These are phyloP conservation scores for Blastobotrys illinoisensis DNA, from an alignment of 1,139 yeast genomes.

Conservation along the genomic window DNA sequence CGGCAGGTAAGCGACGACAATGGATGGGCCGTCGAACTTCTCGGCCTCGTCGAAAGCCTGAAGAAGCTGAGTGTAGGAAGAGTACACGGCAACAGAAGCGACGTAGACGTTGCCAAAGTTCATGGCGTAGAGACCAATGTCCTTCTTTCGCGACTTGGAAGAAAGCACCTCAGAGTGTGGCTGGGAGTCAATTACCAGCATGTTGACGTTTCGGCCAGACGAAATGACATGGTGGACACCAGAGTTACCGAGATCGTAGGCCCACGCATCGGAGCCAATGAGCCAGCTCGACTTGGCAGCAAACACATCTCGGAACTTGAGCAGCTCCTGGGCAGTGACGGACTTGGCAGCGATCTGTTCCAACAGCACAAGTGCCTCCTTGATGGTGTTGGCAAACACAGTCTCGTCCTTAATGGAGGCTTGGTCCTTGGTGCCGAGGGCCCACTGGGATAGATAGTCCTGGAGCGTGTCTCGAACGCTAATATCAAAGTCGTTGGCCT, in stretches of 20 bases:
- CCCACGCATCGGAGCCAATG: slow-evolving; percentile 93
- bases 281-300: slow-evolving; percentile 63
- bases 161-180: slow-evolving; percentile 50
- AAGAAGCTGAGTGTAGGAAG: slow-evolving; percentile 87
- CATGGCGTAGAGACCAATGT: slow-evolving; percentile 93
- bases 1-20: slow-evolving; percentile 87
- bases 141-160: slow-evolving; percentile 61
- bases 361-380: slow-evolving; percentile 40
- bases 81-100: slow-evolving; percentile 90
- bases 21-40: slow-evolving; percentile 81
- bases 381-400: slow-evolving; percentile 23
- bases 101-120: slow-evolving; percentile 86
- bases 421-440: slow-evolving; percentile 32
- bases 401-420: slow-evolving; percentile 19
- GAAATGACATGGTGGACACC: slow-evolving; percentile 84
- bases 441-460: slow-evolving; percentile 66
- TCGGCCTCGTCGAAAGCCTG: slow-evolving; percentile 89
- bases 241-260: slow-evolving; percentile 85
- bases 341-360: slow-evolving; percentile 35
- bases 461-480: slow-evolving; percentile 46
- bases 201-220: slow-evolving; percentile 71
- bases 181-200: slow-evolving; percentile 87
- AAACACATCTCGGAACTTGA: slow-evolving; percentile 44
- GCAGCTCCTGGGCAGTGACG: slow-evolving; percentile 42
- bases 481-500: slow-evolving; percentile 44